Evolutionary conservation across 306 rosid genomes (phyloP).

Genomic region (Inga laurina): DNA sequence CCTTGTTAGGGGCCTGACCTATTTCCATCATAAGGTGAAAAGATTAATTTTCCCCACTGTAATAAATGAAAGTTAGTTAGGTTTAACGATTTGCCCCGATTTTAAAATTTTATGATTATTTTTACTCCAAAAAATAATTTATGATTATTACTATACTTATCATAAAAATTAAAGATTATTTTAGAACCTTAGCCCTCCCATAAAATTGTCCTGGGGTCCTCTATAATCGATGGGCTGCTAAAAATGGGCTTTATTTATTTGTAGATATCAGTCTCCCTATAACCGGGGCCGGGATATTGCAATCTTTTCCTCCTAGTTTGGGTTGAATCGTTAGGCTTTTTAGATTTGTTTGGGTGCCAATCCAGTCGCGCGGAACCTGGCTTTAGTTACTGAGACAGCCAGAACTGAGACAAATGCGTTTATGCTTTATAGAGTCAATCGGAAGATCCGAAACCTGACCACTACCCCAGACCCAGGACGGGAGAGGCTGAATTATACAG

Average conservation of each 20-base stretch:
- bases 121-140: no score
- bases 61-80: no score
- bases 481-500: neutral
- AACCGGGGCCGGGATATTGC: neutral
- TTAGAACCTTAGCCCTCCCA: no score
- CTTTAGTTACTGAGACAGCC: neutral
- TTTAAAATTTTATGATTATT: no score
- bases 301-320: neutral
- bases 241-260: neutral
- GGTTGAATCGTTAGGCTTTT: neutral
- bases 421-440: neutral
- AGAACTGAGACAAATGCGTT: neutral
- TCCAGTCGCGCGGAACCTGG: neutral
- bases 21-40: no score
- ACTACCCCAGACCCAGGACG: neutral
- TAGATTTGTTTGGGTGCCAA: neutral
- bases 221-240: neutral
- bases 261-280: neutral
- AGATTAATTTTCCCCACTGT: no score
- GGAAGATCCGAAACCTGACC: neutral
- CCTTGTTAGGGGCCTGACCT: no score
- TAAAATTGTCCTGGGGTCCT: neutral
- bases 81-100: no score
- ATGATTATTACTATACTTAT: no score
- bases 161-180: no score